These are phyloP conservation scores for Colletotrichum zoysiae DNA, from an alignment of 2,329 filamentous ascomycete genomes.

Conservation along the genomic window DNA sequence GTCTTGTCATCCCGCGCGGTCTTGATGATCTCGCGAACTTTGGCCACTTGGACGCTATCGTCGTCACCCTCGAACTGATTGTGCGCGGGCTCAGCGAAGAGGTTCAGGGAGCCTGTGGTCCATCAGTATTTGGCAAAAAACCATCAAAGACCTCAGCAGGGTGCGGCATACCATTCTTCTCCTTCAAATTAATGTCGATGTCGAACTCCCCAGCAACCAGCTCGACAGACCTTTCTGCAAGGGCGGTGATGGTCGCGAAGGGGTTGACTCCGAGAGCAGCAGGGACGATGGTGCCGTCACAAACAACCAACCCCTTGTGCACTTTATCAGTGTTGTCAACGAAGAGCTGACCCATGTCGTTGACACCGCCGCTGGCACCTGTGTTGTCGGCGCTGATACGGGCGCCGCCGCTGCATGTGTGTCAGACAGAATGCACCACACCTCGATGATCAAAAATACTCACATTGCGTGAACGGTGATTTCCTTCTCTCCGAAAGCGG, in stretches of 20 bases:
- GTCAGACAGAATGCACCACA: neutral
- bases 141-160: accelerated
- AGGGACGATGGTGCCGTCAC: constrained; percentile 72
- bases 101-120: constrained; percentile 57
- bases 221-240: constrained; percentile 74
- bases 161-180: constrained; percentile 50
- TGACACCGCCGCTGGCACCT: constrained; percentile 68
- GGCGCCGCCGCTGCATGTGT: constrained; percentile 61
- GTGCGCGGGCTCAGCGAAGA: constrained; percentile 64
- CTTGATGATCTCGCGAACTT: constrained; percentile 54
- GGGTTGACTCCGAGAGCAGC: constrained; percentile 75
- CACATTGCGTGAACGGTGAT: constrained; percentile 76
- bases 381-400: constrained; percentile 71
- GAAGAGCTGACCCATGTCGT: constrained; percentile 72
- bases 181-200: constrained; percentile 59
- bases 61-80: constrained; percentile 46
- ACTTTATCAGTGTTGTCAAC: constrained; percentile 62
- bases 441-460: neutral
- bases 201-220: constrained; percentile 56
- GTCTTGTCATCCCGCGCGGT: constrained; percentile 58
- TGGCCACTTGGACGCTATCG: constrained; percentile 53
- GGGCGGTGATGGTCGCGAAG: constrained; percentile 76
- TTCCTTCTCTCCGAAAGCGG: constrained; percentile 66
- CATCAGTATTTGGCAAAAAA: neutral
- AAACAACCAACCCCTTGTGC: constrained; percentile 70